These are phyloP conservation scores for Penicillium flavigenum DNA, from an alignment of 495 filamentous ascomycete genomes.

Conservation along the genomic window DNA sequence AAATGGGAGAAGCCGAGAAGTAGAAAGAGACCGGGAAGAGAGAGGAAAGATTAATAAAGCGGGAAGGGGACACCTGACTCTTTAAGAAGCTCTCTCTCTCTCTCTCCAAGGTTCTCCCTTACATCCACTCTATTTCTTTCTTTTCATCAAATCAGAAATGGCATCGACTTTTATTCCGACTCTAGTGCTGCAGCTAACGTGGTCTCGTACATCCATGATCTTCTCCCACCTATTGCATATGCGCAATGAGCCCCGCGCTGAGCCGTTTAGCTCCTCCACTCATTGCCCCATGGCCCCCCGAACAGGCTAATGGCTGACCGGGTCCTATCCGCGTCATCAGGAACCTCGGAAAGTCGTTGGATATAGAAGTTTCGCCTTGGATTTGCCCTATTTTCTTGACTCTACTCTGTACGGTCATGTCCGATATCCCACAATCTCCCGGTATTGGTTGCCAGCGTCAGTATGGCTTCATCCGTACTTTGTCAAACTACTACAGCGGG, in stretches of 20 bases:
- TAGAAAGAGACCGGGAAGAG: conserved; percentile 1
- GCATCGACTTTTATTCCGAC: conserved; percentile 3
- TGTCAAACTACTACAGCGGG: conserved; percentile 48
- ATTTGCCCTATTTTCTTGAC: not conserved
- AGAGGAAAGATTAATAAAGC: conserved; percentile 14
- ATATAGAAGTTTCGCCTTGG: not conserved
- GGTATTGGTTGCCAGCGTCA: conserved; percentile 50
- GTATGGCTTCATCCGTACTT: conserved; percentile 55
- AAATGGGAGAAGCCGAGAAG: conserved; percentile 9
- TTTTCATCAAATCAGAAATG: not conserved
- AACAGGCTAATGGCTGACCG: not conserved
- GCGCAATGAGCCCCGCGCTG: conserved; percentile 6
- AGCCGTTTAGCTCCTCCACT: conserved; percentile 9
- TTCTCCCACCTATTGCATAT: conserved; percentile 4
- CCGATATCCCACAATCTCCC: conserved; percentile 4
- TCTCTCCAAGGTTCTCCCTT: conserved; percentile 6
- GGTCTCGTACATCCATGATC: conserved; percentile 2
- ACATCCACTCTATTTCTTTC: conserved; percentile 9
- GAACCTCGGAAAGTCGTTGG: not conserved
- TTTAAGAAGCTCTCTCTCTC: conserved; percentile 6
- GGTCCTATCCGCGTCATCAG: not conserved
- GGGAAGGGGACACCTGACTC: conserved; percentile 11
- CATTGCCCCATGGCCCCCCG: not conserved
- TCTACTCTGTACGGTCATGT: not conserved
- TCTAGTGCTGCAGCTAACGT: conserved; percentile 5